Conservation (phyloP, 768 basidiomycete species). For the Albatrellus ellisii region DNA sequence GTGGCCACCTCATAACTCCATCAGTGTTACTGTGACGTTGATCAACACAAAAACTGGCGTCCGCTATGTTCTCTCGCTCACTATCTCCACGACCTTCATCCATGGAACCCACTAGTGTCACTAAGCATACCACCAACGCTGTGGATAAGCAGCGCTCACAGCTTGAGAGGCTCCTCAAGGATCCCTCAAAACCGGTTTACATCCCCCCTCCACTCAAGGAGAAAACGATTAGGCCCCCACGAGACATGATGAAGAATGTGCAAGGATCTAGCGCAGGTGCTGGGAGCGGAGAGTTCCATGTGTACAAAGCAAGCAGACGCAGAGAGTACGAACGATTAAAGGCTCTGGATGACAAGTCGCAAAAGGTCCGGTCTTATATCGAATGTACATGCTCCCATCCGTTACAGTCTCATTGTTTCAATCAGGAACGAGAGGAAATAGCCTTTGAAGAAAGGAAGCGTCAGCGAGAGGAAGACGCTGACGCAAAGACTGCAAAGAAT, state of each 20-base stretch:
- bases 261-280: slow-evolving; percentile 97
- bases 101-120: slow-evolving; percentile 6
- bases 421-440: slow-evolving; percentile 51
- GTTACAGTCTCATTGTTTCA: background rate
- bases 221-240: slow-evolving; percentile 65
- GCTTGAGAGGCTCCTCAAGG: slow-evolving; percentile 80
- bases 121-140: slow-evolving; percentile 35
- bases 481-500: slow-evolving; percentile 92
- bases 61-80: slow-evolving; percentile 17
- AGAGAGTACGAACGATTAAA: slow-evolving; percentile 93
- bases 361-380: slow-evolving; percentile 44
- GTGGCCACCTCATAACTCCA: no score
- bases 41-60: no score
- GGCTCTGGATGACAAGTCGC: slow-evolving; percentile 71
- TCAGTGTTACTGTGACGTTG: no score
- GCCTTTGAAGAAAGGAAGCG: slow-evolving; percentile 69
- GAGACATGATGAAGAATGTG: slow-evolving; percentile 99
- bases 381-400: background rate
- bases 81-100: slow-evolving; percentile 17
- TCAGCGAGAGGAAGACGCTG: slow-evolving; percentile 55
- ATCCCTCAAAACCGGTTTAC: slow-evolving; percentile 73
- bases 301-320: slow-evolving; percentile 90
- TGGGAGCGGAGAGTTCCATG: slow-evolving; percentile 96
- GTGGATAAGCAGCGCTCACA: slow-evolving; percentile 46
- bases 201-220: slow-evolving; percentile 75